Evolutionary conservation across 1,139 yeast species (phyloP).

Genomic region (Yamadazyma sp.): DNA sequence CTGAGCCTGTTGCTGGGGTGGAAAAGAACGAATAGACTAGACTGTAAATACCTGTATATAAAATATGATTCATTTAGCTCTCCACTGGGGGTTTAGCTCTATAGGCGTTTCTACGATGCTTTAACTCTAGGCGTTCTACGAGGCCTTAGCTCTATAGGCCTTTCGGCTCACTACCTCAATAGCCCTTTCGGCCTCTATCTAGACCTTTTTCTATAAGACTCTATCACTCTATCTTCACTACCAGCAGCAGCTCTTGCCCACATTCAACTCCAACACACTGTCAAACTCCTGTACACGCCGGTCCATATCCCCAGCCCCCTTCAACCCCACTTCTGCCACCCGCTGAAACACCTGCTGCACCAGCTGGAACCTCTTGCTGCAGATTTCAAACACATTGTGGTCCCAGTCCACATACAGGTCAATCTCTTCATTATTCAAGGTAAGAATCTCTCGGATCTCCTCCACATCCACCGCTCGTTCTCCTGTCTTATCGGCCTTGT

Average conservation of each 20-base stretch:
- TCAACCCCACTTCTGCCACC: conserved; percentile 44
- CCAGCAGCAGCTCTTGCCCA: conserved; percentile 1
- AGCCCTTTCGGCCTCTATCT: no score
- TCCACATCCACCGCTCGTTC: conserved; percentile 42
- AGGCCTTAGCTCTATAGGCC: no score
- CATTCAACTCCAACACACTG: conserved; percentile 29
- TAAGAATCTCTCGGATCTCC: conserved; percentile 43
- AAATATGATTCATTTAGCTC: not conserved
- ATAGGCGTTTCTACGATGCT: no score
- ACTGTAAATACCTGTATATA: conserved; percentile 9
- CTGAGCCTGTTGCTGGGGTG: not conserved
- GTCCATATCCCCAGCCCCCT: conserved; percentile 8
- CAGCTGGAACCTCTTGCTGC: conserved; percentile 38
- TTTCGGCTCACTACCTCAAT: no score
- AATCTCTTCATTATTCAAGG: conserved; percentile 25
- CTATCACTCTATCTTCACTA: not conserved
- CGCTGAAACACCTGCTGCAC: conserved; percentile 43
- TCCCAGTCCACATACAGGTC: conserved; percentile 39
- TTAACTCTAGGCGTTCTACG: no score
- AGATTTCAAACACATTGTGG: conserved; percentile 43
- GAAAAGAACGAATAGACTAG: not conserved
- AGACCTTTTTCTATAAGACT: conserved; percentile 3
- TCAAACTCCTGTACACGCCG: conserved; percentile 37
- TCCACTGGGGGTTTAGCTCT: no score
- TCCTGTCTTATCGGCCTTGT: conserved; percentile 44